A percentile compares a stretch with the other conserved stretches of the same genome.
Conservation (phyloP, 106 monocot genomes). For the Platanthera guangdongensis region DNA sequence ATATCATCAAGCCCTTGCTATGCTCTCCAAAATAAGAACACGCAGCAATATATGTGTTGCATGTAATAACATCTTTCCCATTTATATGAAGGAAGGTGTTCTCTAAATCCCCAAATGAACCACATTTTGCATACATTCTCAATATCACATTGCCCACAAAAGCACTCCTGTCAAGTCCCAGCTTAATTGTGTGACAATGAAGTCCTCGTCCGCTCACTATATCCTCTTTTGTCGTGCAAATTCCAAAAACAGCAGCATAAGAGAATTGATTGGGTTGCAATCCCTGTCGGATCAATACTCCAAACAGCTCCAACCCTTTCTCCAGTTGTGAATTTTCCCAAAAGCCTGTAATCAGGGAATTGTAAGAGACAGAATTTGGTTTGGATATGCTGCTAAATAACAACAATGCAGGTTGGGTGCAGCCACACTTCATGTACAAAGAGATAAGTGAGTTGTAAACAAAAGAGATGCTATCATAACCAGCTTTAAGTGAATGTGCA, state of each 20-base stretch:
- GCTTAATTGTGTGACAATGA: conserved; percentile 47
- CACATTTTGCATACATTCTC: conserved; percentile 42
- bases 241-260: conserved; percentile 35
- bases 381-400: conserved; percentile 27
- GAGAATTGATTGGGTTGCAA: conserved; percentile 45
- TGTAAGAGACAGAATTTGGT: conserved; percentile 49
- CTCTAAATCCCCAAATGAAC: conserved; percentile 24
- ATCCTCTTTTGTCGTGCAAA: conserved; percentile 20
- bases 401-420: conserved; percentile 22
- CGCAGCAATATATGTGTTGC: conserved; percentile 41
- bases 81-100: conserved; percentile 31
- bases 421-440: conserved; percentile 59
- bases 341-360: conserved; percentile 51
- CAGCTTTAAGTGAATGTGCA: conserved; percentile 31
- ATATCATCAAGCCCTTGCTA: conserved; percentile 31
- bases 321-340: conserved; percentile 25
- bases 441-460: conserved; percentile 58
- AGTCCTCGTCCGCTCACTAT: conserved; percentile 14
- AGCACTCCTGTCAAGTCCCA: conserved; percentile 36
- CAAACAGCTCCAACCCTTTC: conserved; percentile 45
- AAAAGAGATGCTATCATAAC: conserved; percentile 38
- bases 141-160: conserved; percentile 65
- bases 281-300: conserved; percentile 25
- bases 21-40: conserved; percentile 42
- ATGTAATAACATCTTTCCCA: conserved; percentile 49